phyloP scores from a whole-genome alignment of 1,284 basidiomycete genomes.

The Apiotrichum gamsii region DNA sequence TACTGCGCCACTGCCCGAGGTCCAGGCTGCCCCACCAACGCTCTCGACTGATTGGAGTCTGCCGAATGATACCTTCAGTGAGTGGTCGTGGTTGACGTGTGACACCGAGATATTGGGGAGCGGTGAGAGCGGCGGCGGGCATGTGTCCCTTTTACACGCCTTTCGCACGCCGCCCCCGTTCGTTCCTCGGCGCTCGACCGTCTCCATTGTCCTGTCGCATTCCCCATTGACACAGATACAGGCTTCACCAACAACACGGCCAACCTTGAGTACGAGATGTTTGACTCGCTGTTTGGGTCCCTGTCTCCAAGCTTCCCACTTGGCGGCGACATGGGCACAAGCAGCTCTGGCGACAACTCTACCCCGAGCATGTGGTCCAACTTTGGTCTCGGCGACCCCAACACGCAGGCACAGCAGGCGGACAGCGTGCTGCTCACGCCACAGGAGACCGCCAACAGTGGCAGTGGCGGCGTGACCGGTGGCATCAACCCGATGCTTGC shows the following conservation, averaged over 20 bases:
- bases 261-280: conserved; percentile 38
- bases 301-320: conserved; percentile 36
- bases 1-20: conserved; percentile 18
- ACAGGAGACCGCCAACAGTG: conserved; percentile 3
- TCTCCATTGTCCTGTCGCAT: no score
- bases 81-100: no score
- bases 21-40: conserved; percentile 5
- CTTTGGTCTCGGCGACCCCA: conserved; percentile 12
- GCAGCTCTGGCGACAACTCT: conserved; percentile 12
- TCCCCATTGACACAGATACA: no score
- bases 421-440: conserved; percentile 4
- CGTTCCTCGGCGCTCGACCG: no score
- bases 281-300: conserved; percentile 40
- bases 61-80: conserved; percentile 18
- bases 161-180: no score
- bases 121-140: no score
- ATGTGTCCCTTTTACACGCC: neutral
- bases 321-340: conserved; percentile 10
- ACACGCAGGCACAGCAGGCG: neutral
- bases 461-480: no score
- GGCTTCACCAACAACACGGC: conserved; percentile 6
- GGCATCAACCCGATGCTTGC: conserved; percentile 4
- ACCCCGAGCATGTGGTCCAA: conserved; percentile 17
- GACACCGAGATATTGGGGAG: no score
- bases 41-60: conserved; percentile 10